Base-by-base conservation (phyloP, 2,329 filamentous ascomycete species). In the Pseudogymnoascus sp. region DNA sequence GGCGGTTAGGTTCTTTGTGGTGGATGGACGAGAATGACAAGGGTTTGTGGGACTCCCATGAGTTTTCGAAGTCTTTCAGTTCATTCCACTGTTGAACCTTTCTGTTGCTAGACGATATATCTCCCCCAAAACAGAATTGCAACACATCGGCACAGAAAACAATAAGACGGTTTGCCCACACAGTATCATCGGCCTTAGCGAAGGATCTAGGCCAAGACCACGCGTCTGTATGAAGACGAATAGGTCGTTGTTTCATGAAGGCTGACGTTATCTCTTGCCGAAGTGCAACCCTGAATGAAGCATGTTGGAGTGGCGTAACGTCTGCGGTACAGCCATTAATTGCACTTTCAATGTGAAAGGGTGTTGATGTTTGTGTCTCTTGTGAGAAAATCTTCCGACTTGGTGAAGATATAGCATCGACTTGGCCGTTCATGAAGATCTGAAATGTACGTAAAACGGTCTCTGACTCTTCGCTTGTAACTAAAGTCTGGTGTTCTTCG, bases 401-500 rank as follows among this genome's bases (percentile, higher is more conserved):
- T 37, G 28, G 50, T 38, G 42, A 47, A 47, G 42, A 47, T 23
- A 47, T 18, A 23, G 42, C 42, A 47, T 47, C 42, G 18, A 31
- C 31, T 62, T 31, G 38, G 40, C 21, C 50, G 31, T 37, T 62
- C 38, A 59, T 62, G 21, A 37, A 62, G 42, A 47, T 35, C 31
- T 47, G 42, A 47, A 35, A 62, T 59, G 14, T 50, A 37, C 8
- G 42, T 33, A 33, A 37, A 47, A 42, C 59, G 23, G 61, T 47
- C 44, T 42, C 50, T 53, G 28, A 50, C 14, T 23, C 50, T 25
- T 28, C 50, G 50, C 21, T 59, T 16, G 42, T 62, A 62, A 31
- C 28, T 38, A 14, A 62, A 37, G 31, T 62, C 28, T 47, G 61
- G n/a, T 62, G 42, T 38, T 59, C 61, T 47, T 47, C 42, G 18